A percentile compares a stretch with the other conserved stretches of the same genome.
Evolutionary conservation across 2,329 filamentous ascomycete species (phyloP).

Genomic region (Sporothrix brunneoviolacea): DNA sequence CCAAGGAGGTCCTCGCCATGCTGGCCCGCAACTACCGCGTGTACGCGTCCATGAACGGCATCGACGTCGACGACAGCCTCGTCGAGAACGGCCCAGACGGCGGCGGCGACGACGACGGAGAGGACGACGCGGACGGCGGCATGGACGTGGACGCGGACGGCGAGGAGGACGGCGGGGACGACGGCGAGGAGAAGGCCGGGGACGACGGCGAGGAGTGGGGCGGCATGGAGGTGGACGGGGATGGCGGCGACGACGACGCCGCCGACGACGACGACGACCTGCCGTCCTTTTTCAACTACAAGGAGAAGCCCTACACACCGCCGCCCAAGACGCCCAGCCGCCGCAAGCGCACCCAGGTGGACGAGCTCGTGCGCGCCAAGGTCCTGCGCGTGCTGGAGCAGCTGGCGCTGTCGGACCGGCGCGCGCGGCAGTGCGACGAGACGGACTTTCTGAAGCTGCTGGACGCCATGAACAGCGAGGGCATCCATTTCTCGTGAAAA

Average conservation of each 20-base stretch:
- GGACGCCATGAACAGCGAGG: conserved; percentile 37
- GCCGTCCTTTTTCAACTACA: conserved; percentile 85
- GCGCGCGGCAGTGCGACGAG: conserved; percentile 83
- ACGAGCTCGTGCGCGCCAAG: conserved; percentile 78
- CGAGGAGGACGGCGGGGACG: conserved; percentile 36
- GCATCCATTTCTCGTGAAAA: conserved; percentile 7
- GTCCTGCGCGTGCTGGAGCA: conserved; percentile 77
- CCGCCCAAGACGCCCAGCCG: conserved; percentile 56
- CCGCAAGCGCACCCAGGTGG: conserved; percentile 73
- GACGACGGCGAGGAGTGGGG: conserved; percentile 48
- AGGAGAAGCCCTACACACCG: conserved; percentile 44
- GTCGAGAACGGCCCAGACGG: conserved; percentile 38
- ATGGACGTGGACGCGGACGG: conserved; percentile 37
- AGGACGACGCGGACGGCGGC: conserved; percentile 45
- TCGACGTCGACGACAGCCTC: conserved; percentile 64
- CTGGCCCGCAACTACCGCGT: conserved; percentile 83
- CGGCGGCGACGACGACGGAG: conserved; percentile 35
- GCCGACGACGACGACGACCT: conserved; percentile 61
- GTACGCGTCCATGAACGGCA: conserved; percentile 82
- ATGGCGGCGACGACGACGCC: conserved; percentile 30
- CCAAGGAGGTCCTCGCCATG: conserved; percentile 72
- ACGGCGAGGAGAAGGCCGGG: conserved; percentile 40
- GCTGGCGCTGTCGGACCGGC: conserved; percentile 72
- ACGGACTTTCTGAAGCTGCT: conserved; percentile 82
- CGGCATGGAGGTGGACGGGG: conserved; percentile 50